Percentiles rank a stretch among this genome's conserved stretches.
Conservation (phyloP, 2,329 filamentous ascomycete genomes). For the Botrytis paeoniae region DNA sequence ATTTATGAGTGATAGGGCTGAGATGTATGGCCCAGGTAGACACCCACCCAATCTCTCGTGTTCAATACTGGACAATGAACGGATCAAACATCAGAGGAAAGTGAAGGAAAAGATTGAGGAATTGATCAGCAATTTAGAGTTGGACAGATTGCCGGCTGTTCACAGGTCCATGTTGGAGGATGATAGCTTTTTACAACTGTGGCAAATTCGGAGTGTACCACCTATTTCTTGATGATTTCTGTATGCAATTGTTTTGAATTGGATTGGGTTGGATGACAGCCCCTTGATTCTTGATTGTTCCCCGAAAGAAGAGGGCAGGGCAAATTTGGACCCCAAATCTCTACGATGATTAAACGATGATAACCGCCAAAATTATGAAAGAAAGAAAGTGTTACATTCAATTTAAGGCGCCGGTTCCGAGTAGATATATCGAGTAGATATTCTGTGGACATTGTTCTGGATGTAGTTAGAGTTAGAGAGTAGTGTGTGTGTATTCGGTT, state of each 20-base stretch:
- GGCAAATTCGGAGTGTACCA: not conserved
- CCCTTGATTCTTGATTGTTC: too few species aligned
- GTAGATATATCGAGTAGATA: not conserved
- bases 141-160: not conserved
- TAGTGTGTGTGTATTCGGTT: not conserved
- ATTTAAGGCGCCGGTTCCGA: not conserved
- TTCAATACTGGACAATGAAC: not conserved
- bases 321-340: too few species aligned
- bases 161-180: not conserved
- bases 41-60: not conserved
- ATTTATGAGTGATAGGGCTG: not conserved
- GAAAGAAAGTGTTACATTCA: not conserved
- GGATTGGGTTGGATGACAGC: not conserved
- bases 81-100: not conserved
- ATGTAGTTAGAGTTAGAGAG: not conserved
- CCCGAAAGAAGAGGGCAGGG: too few species aligned
- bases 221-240: not conserved
- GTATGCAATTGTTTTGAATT: not conserved
- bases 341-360: too few species aligned
- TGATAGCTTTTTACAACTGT: not conserved
- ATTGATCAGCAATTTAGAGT: not conserved
- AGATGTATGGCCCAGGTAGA: not conserved
- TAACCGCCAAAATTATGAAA: too few species aligned
- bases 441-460: not conserved
- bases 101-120: not conserved